These are phyloP conservation scores for Echium plantagineum DNA, from an alignment of 257 asterid species.

Conservation along the genomic window DNA sequence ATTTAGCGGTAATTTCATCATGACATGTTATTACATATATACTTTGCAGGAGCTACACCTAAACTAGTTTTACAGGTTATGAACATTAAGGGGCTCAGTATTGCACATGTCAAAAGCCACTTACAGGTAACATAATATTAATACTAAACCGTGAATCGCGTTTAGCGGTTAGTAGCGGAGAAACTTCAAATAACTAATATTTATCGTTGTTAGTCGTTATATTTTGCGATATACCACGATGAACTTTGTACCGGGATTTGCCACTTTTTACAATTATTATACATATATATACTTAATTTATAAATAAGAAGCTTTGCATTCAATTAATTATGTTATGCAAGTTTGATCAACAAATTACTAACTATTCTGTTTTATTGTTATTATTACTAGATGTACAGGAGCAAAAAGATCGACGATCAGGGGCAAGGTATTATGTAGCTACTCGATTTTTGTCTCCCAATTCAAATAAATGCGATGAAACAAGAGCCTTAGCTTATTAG, in stretches of 20 bases:
- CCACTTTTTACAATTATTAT: no score
- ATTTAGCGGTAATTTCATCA: background rate
- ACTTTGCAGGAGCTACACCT: conserved; percentile 23
- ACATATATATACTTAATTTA: background rate
- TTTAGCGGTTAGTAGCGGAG: no score
- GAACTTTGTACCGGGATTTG: no score
- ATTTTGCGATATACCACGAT: no score
- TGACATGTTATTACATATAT: background rate
- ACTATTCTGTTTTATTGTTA: background rate
- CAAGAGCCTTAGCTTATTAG: conserved; percentile 1
- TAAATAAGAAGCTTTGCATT: background rate
- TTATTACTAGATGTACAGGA: conserved; percentile 23
- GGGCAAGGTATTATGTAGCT: conserved; percentile 20
- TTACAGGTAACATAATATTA: conserved; percentile 16
- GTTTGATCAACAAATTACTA: background rate
- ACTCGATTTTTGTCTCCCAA: background rate
- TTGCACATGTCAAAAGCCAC: conserved; percentile 33
- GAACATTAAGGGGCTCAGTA: conserved; percentile 29
- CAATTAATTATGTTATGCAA: background rate
- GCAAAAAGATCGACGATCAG: conserved; percentile 28
- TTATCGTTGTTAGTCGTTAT: no score
- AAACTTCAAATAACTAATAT: no score
- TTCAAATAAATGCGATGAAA: conserved; percentile 1
- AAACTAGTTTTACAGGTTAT: conserved; percentile 25
- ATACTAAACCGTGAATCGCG: no score